Evolutionary conservation across 441 rosid genomes (phyloP), one percentile per base, ranked within the genome.

Genomic region (Populus hybrid): DNA sequence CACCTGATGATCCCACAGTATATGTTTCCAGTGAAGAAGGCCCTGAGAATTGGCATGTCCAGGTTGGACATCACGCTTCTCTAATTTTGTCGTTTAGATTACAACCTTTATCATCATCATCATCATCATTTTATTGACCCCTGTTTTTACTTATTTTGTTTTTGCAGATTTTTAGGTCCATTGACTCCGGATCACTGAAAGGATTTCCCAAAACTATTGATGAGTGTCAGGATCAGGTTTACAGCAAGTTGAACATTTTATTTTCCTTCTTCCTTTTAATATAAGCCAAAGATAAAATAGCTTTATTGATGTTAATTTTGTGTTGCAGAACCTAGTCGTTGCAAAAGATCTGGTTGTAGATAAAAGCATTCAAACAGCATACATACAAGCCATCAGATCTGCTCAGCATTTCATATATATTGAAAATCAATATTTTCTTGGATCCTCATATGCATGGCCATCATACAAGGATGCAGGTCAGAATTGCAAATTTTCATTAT

Each of bases 141-240:
- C 5, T 10, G n/a, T 40, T 69, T 32, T 16, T 46, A 7, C 11
- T 76, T 72, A 61, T 82, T 67, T 80, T 76, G 40, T 66, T 77
- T 84, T 76, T 72, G 71, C 85, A 95, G 99, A 79, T 94, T 76
- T 94, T 95, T 79, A 91, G 98, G 21, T 94, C 99, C 42, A 95
- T 95, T 67, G 99, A 95, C 87, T 88, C 92, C 7, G 94, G 92
- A 84, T 94, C 98, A 42, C 23, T 95, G 81, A 92, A 86, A 84
- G 99, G 99, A 75, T 94, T 95, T 86, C 99, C 99, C 3, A 92
- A 86, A 80, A 67, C 34, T 64, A 79, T 83, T 46, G 74, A 80
- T 28, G 53, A 85, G 65, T 87, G 90, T 80, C 79, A 82, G 67
- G 86, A 80, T 19, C 88, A 83, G 90, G 99, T 95, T 77, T 84